Conservation (phyloP, 345 rosid species). For the Eucalyptus curtisii region DNA sequence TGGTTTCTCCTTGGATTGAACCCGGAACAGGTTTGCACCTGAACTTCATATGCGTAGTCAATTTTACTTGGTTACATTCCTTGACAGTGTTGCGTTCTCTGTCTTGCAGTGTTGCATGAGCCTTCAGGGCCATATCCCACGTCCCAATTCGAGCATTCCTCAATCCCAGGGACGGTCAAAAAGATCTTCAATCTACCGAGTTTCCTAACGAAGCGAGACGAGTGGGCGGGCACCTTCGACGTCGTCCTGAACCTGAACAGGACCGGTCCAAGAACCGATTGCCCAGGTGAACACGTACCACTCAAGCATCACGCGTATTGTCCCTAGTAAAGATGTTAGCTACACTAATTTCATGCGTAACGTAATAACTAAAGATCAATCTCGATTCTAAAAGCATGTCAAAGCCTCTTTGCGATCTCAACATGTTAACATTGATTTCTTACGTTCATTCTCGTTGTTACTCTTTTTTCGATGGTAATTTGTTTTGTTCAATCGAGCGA, state of each 20-base stretch:
- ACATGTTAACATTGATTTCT: background rate
- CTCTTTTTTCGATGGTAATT: background rate
- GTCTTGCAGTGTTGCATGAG: constrained; percentile 50
- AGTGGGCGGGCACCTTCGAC: constrained; percentile 84
- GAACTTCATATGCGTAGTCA: background rate
- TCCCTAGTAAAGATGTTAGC: background rate
- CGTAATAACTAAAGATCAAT: background rate
- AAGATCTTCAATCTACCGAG: constrained; percentile 67
- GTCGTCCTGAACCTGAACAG: constrained; percentile 24
- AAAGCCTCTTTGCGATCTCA: background rate
- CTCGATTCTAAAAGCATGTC: background rate
- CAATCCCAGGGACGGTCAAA: constrained; percentile 69
- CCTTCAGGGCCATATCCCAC: constrained; percentile 67
- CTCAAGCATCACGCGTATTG: background rate
- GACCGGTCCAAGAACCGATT: constrained; percentile 48
- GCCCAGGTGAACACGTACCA: constrained; percentile 31
- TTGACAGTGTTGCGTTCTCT: background rate
- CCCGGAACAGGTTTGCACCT: constrained; percentile 40
- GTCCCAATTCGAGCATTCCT: constrained; percentile 83
- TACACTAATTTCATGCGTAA: background rate
- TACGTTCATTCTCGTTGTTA: background rate
- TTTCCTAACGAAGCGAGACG: constrained; percentile 77
- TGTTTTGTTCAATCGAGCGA: background rate
- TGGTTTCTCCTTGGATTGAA: constrained; percentile 81
- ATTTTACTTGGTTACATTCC: background rate